Evolutionary conservation across 2,329 filamentous ascomycete genomes (phyloP).

Genomic region (Juglanconis sp.): DNA sequence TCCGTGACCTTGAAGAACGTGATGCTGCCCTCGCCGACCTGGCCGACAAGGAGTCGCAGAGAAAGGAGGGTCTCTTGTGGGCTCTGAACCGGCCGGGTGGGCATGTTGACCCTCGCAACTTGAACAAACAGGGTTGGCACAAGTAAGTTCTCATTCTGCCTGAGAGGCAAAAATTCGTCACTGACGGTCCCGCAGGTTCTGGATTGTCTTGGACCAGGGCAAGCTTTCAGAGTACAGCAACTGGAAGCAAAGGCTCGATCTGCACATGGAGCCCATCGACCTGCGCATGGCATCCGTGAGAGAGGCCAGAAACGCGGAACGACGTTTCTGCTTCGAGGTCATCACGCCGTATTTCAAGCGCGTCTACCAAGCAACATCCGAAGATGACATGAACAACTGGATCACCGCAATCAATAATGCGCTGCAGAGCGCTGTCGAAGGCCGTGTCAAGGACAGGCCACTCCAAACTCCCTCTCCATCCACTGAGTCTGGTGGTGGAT

Average conservation of each 20-base stretch:
- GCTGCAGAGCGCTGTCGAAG: slow-evolving; percentile 90
- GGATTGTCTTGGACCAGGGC: slow-evolving; percentile 96
- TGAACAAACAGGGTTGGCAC: slow-evolving; percentile 98
- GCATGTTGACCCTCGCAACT: slow-evolving; percentile 88
- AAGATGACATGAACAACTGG: slow-evolving; percentile 98
- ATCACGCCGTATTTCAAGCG: slow-evolving; percentile 95
- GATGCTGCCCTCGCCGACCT: slow-evolving; percentile 53
- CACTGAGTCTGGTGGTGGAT: slow-evolving; percentile 42
- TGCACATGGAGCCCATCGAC: slow-evolving; percentile 98
- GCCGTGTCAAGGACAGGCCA: slow-evolving; percentile 59
- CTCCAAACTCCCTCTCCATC: slow-evolving; percentile 34
- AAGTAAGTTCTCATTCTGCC: slow-evolving; percentile 63
- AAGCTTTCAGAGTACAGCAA: slow-evolving; percentile 98
- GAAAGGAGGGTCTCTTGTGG: slow-evolving; percentile 94
- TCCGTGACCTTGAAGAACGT: slow-evolving; percentile 87
- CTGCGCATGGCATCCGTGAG: slow-evolving; percentile 94
- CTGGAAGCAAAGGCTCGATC: slow-evolving; percentile 95
- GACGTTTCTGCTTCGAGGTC: slow-evolving; percentile 96
- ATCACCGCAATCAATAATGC: slow-evolving; percentile 96
- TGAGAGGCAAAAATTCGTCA: not conserved
- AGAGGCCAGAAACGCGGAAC: slow-evolving; percentile 89
- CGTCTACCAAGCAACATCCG: slow-evolving; percentile 95
- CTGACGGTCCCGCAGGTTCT: slow-evolving; percentile 63
- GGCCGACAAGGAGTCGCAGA: slow-evolving; percentile 59
- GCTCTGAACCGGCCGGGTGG: slow-evolving; percentile 88